Evolutionary conservation across 1,139 yeast genomes (phyloP).

Genomic region (Blastobotrys apis): DNA sequence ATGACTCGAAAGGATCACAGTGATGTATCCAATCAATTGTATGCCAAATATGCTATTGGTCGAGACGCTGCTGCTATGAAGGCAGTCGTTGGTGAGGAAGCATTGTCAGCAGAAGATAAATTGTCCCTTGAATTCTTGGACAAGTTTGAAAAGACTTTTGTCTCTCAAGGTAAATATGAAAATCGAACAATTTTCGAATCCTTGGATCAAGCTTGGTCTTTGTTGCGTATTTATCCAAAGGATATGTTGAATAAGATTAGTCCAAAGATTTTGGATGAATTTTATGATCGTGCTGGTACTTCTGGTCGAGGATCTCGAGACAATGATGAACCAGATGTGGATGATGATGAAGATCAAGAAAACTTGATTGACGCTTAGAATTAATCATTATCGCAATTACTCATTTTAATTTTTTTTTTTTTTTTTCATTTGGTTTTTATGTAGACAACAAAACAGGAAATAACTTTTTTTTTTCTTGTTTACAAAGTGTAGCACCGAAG

Average conservation of each 20-base stretch:
- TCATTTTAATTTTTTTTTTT: not conserved
- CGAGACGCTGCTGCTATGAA: slow-evolving; percentile 99
- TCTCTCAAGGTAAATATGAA: slow-evolving; percentile 94
- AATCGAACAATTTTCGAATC: slow-evolving; percentile 92
- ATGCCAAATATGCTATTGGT: slow-evolving; percentile 99
- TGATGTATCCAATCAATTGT: slow-evolving; percentile 97
- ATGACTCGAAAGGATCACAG: slow-evolving; percentile 99
- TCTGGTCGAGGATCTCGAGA: slow-evolving; percentile 34
- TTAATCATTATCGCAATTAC: not conserved
- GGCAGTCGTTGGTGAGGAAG: slow-evolving; percentile 99
- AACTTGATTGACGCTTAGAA: slow-evolving; percentile 51
- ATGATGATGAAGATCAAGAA: slow-evolving; percentile 35
- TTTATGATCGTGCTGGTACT: slow-evolving; percentile 72
- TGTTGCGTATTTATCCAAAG: slow-evolving; percentile 97
- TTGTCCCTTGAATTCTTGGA: slow-evolving; percentile 94
- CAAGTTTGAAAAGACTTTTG: slow-evolving; percentile 93
- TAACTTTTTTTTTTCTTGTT: not conserved
- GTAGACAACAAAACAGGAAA: not conserved
- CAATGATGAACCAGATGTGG: slow-evolving; percentile 39
- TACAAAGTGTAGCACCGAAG: slow-evolving; percentile 2
- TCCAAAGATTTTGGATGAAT: slow-evolving; percentile 92
- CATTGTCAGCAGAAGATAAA: slow-evolving; percentile 94
- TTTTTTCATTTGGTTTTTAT: not conserved
- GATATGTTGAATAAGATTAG: slow-evolving; percentile 97
- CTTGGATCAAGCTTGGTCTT: slow-evolving; percentile 96